Evolutionary conservation across 2,329 filamentous ascomycete species (phyloP), one percentile per base, ranked within the genome.

Genomic region (Nemania bipapillata): DNA sequence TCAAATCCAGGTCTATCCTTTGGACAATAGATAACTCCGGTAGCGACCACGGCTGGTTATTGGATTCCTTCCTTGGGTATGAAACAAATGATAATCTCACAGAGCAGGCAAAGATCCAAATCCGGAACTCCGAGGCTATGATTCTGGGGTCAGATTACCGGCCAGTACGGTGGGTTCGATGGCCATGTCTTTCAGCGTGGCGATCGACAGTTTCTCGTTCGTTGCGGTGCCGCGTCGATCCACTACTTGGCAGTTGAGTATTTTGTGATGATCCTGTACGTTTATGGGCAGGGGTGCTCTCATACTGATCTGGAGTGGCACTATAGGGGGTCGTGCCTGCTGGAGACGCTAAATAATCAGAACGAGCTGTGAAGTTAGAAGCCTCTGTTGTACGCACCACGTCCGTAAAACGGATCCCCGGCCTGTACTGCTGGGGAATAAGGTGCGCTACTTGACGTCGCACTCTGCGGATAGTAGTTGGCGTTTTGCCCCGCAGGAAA

Each of bases 361-460:
- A 83, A 74, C 72, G 65, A 71, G 71, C 68, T 72, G 66, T 70
- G 40, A 68, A 66, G 70, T 70, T 69, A 70, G 60, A 70, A 72
- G 60, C 73, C 75, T 74, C 77, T 79, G 74, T 73, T 77, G 81
- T 86, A 89, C 85, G 84, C 84, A 87, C 87, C 86, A 83, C 87
- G 87, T 81, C 86, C 86, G 73, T 86, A 87, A 72, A 85, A 84
- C 53, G 86, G 81, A 77, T 88, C 86, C 77, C 81, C 77, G 68
- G 85, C 82, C 75, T 85, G 85, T 72, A 81, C 80, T 49, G 70
- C 63, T 52, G 80, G 57, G 54, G 76, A 60, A 78, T 76, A 68
- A 75, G 75, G 26, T 32, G 66, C 58, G 76, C 72, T 73, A 11
- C 76, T 69, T 74, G 75, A 54, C 15, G 76, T 70, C 67, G 82